Conservation (phyloP, 108 stramenopile species). For the Skeletonema marinoi region DNA sequence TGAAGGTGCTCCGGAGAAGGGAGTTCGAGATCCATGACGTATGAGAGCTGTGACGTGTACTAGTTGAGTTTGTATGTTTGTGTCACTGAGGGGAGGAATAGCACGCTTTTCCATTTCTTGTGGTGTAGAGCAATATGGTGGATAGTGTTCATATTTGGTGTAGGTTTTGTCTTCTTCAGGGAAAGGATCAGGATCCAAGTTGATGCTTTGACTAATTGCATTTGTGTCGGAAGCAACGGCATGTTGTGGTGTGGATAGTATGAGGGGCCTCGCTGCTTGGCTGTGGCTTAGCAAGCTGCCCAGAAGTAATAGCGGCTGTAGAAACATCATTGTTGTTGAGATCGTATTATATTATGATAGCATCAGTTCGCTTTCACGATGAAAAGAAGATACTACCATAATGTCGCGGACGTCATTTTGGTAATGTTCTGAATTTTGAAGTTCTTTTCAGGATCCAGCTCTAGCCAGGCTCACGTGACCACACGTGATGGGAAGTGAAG, state of each 20-base stretch:
- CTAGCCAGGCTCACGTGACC: too few species aligned
- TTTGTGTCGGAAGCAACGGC: not conserved
- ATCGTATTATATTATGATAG: not conserved
- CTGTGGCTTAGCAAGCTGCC: not conserved
- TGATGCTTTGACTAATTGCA: not conserved
- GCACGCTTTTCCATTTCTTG: constrained; percentile 57
- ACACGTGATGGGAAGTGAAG: too few species aligned
- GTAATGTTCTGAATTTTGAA: too few species aligned
- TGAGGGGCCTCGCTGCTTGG: not conserved
- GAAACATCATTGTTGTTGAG: not conserved
- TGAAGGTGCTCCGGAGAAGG: constrained; percentile 38
- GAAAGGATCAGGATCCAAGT: not conserved
- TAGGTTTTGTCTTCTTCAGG: not conserved
- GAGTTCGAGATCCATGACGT: constrained; percentile 82
- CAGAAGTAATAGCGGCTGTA: not conserved
- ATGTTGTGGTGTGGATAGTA: not conserved
- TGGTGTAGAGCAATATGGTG: constrained; percentile 78
- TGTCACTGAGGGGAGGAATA: constrained; percentile 57
- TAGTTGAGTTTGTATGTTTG: constrained; percentile 33
- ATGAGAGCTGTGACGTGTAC: constrained; percentile 81
- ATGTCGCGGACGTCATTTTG: too few species aligned
- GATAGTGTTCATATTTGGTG: constrained; percentile 48
- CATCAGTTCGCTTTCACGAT: not conserved
- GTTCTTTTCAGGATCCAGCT: too few species aligned
- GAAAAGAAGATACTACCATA: too few species aligned